A percentile compares a stretch with the other conserved stretches of the same genome.
Evolutionary conservation across 768 basidiomycete genomes (phyloP).

Genomic region (Sutorius australiensis): DNA sequence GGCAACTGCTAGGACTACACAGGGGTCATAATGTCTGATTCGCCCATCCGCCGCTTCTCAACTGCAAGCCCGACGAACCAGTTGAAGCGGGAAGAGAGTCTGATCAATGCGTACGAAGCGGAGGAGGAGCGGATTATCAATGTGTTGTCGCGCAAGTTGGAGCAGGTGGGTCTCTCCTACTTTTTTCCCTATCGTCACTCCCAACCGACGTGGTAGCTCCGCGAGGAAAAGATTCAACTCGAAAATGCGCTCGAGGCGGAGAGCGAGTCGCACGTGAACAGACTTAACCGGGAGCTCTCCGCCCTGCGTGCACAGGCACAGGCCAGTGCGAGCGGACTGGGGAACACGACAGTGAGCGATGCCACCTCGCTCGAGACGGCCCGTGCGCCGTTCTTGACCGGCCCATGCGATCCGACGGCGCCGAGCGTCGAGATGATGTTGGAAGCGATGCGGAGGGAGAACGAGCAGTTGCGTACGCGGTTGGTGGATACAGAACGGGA

Average conservation of each 20-base stretch:
- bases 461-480: conserved; percentile 64
- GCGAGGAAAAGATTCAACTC: conserved; percentile 80
- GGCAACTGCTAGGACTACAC: no score
- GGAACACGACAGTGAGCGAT: not conserved
- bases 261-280: conserved; percentile 80
- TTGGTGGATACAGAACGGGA: conserved; percentile 75
- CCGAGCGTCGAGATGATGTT: conserved; percentile 58
- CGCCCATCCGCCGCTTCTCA: conserved; percentile 59
- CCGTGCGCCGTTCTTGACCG: conserved; percentile 3
- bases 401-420: conserved; percentile 29
- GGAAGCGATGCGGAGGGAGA: conserved; percentile 74
- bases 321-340: conserved; percentile 7
- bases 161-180: conserved; percentile 49
- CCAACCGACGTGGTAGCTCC: conserved; percentile 45
- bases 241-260: conserved; percentile 83
- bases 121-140: conserved; percentile 90
- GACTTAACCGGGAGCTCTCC: conserved; percentile 65
- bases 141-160: conserved; percentile 75
- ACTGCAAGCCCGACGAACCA: conserved; percentile 49
- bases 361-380: not conserved
- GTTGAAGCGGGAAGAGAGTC: conserved; percentile 55
- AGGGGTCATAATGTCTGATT: conserved; percentile 21
- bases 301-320: conserved; percentile 51
- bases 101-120: conserved; percentile 87
- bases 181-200: no score